Evolutionary conservation across 2,329 filamentous ascomycete genomes (phyloP).

Genomic region (Ascochyta pisi): DNA sequence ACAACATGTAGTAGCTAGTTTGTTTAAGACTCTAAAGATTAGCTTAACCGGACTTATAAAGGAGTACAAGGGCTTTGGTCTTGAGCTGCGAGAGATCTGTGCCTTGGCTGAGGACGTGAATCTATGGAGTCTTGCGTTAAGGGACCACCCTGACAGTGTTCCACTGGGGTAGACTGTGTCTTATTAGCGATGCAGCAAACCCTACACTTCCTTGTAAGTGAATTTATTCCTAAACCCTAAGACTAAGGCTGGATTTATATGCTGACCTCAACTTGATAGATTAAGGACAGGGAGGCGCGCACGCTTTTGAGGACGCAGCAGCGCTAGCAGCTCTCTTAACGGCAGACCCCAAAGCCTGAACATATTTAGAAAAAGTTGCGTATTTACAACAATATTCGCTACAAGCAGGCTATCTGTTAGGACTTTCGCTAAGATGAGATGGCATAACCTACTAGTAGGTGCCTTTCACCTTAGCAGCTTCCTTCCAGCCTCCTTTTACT

Average conservation of each 20-base stretch:
- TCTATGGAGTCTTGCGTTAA: not conserved
- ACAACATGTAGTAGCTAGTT: too few species aligned
- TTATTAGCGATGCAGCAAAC: slow-evolving; percentile 14
- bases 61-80: not conserved
- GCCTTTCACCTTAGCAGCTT: too few species aligned
- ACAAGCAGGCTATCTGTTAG: slow-evolving; percentile 6
- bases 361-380: slow-evolving; percentile 10
- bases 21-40: too few species aligned
- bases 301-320: slow-evolving; percentile 22
- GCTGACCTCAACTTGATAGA: not conserved
- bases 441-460: too few species aligned
- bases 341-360: slow-evolving; percentile 1
- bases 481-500: too few species aligned
- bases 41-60: too few species aligned
- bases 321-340: slow-evolving; percentile 16
- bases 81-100: not conserved
- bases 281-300: slow-evolving; percentile 18
- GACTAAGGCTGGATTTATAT: not conserved
- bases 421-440: too few species aligned
- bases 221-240: not conserved
- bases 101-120: slow-evolving; percentile 1
- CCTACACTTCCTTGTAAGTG: slow-evolving; percentile 13
- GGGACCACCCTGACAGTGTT: not conserved
- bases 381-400: slow-evolving; percentile 19
- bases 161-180: not conserved